Conservation (phyloP, 2,329 filamentous ascomycete species). For the Botrytis pseudocinerea region DNA sequence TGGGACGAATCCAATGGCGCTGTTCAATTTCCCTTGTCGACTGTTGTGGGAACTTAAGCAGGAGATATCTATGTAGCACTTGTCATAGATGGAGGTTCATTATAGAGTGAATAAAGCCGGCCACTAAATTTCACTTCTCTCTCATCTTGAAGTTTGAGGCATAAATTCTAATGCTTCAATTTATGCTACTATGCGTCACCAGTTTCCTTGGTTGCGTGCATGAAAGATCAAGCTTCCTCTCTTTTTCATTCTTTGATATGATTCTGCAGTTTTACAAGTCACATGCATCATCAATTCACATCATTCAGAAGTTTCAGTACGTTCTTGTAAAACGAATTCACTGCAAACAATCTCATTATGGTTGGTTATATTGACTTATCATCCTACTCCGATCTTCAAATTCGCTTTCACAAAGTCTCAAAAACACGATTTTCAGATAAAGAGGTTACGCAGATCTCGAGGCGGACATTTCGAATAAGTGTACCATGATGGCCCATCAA, state of each 20-base stretch:
- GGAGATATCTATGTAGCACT: not conserved
- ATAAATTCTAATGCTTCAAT: not conserved
- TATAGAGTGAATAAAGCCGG: not conserved
- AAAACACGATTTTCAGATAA: not conserved
- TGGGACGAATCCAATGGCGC: not conserved
- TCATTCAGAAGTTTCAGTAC: not conserved
- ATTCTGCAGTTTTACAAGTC: not conserved
- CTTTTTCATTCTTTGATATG: not conserved
- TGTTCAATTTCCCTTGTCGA: not conserved
- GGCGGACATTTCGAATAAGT: not conserved
- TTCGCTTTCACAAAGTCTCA: not conserved
- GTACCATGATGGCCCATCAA: slow-evolving; percentile 12
- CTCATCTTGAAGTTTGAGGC: not conserved
- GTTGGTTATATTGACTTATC: not conserved
- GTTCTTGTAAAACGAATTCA: not conserved
- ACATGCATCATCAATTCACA: not conserved
- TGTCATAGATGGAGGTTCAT: not conserved
- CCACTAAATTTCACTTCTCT: not conserved
- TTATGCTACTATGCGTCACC: not conserved
- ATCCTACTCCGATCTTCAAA: fast-evolving
- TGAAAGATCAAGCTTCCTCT: not conserved
- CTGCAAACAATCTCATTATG: not conserved
- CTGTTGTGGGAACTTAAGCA: not conserved
- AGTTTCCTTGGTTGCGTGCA: not conserved
- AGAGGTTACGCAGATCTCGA: not conserved